phyloP scores from a whole-genome alignment of 768 basidiomycete species.

The Galerina marginata region DNA sequence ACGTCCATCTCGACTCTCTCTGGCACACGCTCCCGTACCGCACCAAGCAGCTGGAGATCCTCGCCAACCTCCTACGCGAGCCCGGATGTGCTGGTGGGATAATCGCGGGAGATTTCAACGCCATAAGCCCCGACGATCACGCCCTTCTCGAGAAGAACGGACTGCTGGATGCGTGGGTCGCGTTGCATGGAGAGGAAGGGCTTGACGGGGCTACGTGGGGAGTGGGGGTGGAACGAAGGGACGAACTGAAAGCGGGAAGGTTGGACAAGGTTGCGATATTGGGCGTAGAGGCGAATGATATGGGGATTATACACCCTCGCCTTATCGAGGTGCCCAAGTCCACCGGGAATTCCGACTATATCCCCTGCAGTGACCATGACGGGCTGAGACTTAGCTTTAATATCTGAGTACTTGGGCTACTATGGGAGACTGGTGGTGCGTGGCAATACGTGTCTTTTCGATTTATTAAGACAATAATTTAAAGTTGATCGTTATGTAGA shows the following conservation, averaged over 20 bases:
- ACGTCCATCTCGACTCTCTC: constrained; percentile 42
- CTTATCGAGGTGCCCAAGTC: constrained; percentile 30
- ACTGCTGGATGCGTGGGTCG: constrained; percentile 49
- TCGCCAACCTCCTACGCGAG: constrained; percentile 44
- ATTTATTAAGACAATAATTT: too few species aligned
- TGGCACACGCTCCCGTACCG: constrained; percentile 27
- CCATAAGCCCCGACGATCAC: constrained; percentile 42
- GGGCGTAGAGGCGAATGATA: constrained; percentile 36
- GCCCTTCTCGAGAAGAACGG: constrained; percentile 39
- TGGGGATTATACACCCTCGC: constrained; percentile 43
- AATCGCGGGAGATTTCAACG: constrained; percentile 56
- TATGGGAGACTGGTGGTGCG: too few species aligned
- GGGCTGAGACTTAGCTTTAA: too few species aligned
- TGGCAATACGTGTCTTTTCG: too few species aligned
- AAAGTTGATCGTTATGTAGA: too few species aligned
- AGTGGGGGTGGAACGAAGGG: constrained; percentile 32
- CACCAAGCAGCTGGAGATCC: constrained; percentile 35
- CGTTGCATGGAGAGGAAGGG: constrained; percentile 35
- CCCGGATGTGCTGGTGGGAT: constrained; percentile 44
- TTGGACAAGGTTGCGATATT: constrained; percentile 47
- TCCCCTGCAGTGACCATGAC: too few species aligned
- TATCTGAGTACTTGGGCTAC: too few species aligned
- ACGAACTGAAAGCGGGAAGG: constrained; percentile 35
- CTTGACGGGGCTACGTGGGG: constrained; percentile 44
- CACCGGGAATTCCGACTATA: constrained; percentile 16